These are phyloP conservation scores for Saitozyma podzolica DNA, from an alignment of 768 basidiomycete genomes.

Conservation along the genomic window DNA sequence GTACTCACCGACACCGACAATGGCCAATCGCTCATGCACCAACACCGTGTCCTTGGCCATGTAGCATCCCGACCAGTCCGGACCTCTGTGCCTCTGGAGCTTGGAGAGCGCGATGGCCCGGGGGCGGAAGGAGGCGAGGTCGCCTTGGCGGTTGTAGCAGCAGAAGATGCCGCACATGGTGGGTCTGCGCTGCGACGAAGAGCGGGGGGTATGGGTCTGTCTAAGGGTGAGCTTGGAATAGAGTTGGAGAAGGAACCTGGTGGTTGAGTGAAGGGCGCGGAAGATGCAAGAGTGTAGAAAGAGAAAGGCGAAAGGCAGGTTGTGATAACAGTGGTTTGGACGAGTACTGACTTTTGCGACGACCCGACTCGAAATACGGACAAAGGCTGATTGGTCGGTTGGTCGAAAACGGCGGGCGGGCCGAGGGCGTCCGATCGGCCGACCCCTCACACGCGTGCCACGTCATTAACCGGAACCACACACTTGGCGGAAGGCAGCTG, in stretches of 20 bases:
- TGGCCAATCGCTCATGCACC: constrained; percentile 92
- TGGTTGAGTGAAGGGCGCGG: neutral
- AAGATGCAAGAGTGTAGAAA: neutral
- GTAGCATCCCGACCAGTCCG: constrained; percentile 97
- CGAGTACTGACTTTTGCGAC: no score
- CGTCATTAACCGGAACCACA: no score
- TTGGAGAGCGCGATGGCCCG: constrained; percentile 82
- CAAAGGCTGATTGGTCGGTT: no score
- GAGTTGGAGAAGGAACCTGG: neutral
- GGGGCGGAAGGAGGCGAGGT: constrained; percentile 67
- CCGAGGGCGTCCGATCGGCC: no score
- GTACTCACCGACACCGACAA: constrained; percentile 88
- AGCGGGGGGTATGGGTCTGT: neutral
- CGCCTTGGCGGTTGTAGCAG: constrained; percentile 70
- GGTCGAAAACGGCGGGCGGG: no score
- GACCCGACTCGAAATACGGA: no score
- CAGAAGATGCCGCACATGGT: constrained; percentile 91
- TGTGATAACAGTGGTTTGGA: no score
- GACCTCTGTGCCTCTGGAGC: constrained; percentile 87
- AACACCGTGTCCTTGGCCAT: constrained; percentile 79
- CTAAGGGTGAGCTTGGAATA: neutral
- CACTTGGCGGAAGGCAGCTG: no score
- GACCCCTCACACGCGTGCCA: no score
- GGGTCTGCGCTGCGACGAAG: constrained; percentile 5
- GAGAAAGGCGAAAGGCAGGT: neutral